Evolutionary conservation across 192 early-diverging fungal genomes (phyloP).

Genomic region (Coemansia sp.): DNA sequence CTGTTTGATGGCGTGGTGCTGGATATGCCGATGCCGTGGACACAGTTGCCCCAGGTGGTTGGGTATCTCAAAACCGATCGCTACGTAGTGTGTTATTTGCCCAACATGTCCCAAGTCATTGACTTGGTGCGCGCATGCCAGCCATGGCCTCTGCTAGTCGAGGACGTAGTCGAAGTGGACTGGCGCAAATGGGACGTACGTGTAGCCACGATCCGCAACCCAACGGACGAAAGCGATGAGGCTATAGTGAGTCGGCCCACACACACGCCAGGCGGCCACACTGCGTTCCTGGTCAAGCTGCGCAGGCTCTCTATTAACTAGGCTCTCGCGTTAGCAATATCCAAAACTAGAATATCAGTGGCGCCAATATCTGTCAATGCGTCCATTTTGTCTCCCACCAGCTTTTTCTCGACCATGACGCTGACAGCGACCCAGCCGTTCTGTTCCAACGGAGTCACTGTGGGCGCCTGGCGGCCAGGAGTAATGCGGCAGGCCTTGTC

Average conservation of each 20-base stretch:
- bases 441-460: slow-evolving; percentile 81
- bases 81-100: slow-evolving; percentile 40
- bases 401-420: slow-evolving; percentile 81
- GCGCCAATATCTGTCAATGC: slow-evolving; percentile 80
- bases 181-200: slow-evolving; percentile 48
- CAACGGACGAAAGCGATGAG: slow-evolving; percentile 6
- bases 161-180: slow-evolving; percentile 38
- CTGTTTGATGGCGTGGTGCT: slow-evolving; percentile 29
- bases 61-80: slow-evolving; percentile 26
- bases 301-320: slow-evolving; percentile 41
- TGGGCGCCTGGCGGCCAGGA: slow-evolving; percentile 91
- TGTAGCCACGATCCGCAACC: slow-evolving; percentile 24
- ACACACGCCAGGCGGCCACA: slow-evolving; percentile 53
- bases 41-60: slow-evolving; percentile 24
- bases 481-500: slow-evolving; percentile 70
- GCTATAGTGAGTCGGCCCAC: slow-evolving; percentile 54
- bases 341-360: slow-evolving; percentile 83
- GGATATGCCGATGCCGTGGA: slow-evolving; percentile 51
- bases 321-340: slow-evolving; percentile 75
- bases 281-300: slow-evolving; percentile 55
- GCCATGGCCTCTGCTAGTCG: slow-evolving; percentile 33
- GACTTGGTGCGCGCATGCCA: slow-evolving; percentile 19
- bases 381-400: slow-evolving; percentile 88
- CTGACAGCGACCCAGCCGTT: slow-evolving; percentile 86
- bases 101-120: slow-evolving; percentile 48